Conservation (phyloP, 305 asterid species). For the Coffea humblotiana region DNA sequence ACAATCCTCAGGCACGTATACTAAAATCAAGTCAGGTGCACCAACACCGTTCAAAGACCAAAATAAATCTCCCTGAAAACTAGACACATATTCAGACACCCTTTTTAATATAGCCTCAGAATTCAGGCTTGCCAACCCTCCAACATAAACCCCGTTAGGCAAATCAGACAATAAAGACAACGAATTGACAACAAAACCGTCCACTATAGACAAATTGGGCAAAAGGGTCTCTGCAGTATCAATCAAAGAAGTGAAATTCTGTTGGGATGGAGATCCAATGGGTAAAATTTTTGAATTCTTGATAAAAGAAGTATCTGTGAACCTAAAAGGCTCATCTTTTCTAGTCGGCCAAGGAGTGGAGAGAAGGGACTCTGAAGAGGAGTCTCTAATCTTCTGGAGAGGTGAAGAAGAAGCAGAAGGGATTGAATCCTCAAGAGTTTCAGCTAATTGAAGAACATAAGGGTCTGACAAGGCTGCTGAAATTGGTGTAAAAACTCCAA, state of each 20-base stretch:
- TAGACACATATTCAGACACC: conserved; percentile 55
- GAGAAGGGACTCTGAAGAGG: conserved; percentile 69
- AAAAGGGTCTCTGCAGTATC: conserved; percentile 39
- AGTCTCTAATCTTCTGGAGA: conserved; percentile 65
- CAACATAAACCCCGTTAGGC: conserved; percentile 72
- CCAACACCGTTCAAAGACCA: conserved; percentile 95
- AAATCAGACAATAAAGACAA: conserved; percentile 47
- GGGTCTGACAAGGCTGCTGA: conserved; percentile 81
- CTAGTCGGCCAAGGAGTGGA: conserved; percentile 86
- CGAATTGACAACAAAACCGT: conserved; percentile 62
- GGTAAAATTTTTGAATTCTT: conserved; percentile 68
- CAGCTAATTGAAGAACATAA: conserved; percentile 77
- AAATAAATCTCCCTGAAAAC: conserved; percentile 80
- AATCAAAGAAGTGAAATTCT: conserved; percentile 29
- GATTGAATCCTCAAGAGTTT: conserved; percentile 79
- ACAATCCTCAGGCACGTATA: conserved; percentile 88
- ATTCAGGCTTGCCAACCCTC: conserved; percentile 47
- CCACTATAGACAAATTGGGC: conserved; percentile 59
- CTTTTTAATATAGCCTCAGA: conserved; percentile 55
- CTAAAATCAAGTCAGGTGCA: conserved; percentile 72
- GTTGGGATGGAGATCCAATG: conserved; percentile 31
- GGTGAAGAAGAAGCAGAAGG: conserved; percentile 47
- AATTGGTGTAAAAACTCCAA: conserved; percentile 24
- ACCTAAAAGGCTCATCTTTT: conserved; percentile 86
- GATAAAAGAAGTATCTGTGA: conserved; percentile 75